Conservation (phyloP, 768 basidiomycete species). For the Lentinus brumalis region DNA sequence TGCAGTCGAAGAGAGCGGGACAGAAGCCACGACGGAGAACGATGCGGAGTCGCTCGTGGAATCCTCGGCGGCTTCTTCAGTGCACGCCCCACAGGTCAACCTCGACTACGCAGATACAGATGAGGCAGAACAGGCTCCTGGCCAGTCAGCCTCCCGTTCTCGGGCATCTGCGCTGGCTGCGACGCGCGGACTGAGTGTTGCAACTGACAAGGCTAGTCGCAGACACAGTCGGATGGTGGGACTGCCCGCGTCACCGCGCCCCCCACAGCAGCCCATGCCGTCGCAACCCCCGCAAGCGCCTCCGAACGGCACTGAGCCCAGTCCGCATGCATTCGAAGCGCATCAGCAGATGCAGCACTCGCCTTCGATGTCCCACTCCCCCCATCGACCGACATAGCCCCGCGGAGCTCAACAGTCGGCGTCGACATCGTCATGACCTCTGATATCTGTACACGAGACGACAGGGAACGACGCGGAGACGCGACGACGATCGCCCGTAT, state of each 20-base stretch:
- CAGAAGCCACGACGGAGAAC: constrained; percentile 46
- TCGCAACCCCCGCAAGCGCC: constrained; percentile 2
- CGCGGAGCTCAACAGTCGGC: background rate
- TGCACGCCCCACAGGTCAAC: constrained; percentile 15
- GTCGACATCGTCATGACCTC: background rate
- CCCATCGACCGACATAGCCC: constrained; percentile 22
- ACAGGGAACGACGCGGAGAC: background rate
- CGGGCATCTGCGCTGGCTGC: constrained; percentile 65
- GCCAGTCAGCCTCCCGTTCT: constrained; percentile 33
- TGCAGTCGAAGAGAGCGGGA: constrained; percentile 68
- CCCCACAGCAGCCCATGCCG: constrained; percentile 17
- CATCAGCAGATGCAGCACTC: constrained; percentile 32
- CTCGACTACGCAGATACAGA: constrained; percentile 12
- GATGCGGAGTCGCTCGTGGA: constrained; percentile 26
- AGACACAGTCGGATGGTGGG: constrained; percentile 65
- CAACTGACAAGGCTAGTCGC: constrained; percentile 55
- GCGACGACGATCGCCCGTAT: constrained; percentile 13
- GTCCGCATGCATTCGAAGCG: constrained; percentile 6
- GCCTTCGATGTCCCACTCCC: constrained; percentile 19
- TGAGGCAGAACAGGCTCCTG: constrained; percentile 33
- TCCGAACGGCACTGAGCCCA: background rate
- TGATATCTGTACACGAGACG: background rate
- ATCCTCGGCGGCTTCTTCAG: constrained; percentile 27
- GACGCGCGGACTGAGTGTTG: constrained; percentile 70
- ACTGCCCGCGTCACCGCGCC: constrained; percentile 50